These are phyloP conservation scores for Podaxis sp. DNA, from an alignment of 768 basidiomycete genomes.

Conservation along the genomic window DNA sequence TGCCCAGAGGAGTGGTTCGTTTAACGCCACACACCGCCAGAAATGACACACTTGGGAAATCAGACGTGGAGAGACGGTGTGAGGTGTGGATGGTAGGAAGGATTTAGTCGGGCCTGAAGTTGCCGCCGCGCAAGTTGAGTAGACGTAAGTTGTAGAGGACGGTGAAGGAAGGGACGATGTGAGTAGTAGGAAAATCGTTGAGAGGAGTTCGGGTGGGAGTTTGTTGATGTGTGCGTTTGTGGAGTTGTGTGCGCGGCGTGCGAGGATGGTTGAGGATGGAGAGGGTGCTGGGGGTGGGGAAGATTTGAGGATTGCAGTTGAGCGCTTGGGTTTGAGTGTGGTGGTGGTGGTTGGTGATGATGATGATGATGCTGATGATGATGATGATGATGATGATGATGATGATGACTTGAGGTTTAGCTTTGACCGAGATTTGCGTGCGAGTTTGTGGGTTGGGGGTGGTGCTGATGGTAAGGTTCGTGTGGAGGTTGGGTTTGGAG, in stretches of 20 bases:
- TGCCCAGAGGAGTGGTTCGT: slow-evolving; percentile 6
- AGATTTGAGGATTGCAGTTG: neutral
- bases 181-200: neutral
- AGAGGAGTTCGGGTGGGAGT: slow-evolving; percentile 4
- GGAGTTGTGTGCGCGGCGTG: neutral
- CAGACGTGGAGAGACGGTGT: neutral
- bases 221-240: neutral
- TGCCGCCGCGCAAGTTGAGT: neutral
- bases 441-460: neutral
- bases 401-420: neutral
- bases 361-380: neutral
- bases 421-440: neutral
- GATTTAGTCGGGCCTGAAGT: neutral
- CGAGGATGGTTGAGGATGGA: neutral
- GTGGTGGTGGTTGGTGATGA: too few species aligned
- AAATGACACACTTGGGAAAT: slow-evolving; percentile 10
- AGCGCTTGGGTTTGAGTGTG: neutral
- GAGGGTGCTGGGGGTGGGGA: neutral
- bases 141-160: neutral
- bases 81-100: neutral
- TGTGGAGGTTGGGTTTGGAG: neutral
- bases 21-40: slow-evolving; percentile 2
- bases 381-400: neutral
- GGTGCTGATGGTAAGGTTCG: neutral
- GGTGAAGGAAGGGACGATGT: neutral